Percentiles rank a stretch among this genome's conserved stretches.
Conservation (phyloP, 1,284 basidiomycete species). For the Veloboletus limbatus region DNA sequence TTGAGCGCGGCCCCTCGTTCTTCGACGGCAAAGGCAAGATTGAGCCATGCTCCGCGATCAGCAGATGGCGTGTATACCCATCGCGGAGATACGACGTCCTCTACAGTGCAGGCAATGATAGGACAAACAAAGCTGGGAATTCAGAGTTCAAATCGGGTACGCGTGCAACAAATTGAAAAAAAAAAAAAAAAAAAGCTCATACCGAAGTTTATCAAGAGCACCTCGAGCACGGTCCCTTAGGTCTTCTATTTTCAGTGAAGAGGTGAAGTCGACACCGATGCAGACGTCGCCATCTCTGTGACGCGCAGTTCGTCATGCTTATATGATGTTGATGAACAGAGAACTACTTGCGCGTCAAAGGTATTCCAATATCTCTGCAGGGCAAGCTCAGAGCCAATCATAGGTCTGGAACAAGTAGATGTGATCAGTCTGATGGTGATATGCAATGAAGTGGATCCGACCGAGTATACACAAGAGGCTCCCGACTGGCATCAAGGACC, state of each 20-base stretch:
- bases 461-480: slow-evolving; percentile 20
- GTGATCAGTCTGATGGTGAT: neutral
- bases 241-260: slow-evolving; percentile 5
- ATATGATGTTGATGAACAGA: neutral
- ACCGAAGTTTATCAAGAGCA: slow-evolving; percentile 24
- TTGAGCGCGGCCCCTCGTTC: slow-evolving; percentile 19
- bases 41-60: slow-evolving; percentile 22
- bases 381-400: slow-evolving; percentile 21
- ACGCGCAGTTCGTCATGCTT: neutral
- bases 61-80: slow-evolving; percentile 22
- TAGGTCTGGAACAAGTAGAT: slow-evolving; percentile 1
- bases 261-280: slow-evolving; percentile 17
- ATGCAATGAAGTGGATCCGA: neutral
- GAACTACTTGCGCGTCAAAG: slow-evolving; percentile 15
- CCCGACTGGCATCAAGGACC: slow-evolving; percentile 9
- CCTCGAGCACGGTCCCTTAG: slow-evolving; percentile 11
- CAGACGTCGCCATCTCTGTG: slow-evolving; percentile 16
- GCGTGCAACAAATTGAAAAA: too few species aligned
- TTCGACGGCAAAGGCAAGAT: slow-evolving; percentile 19
- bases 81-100: slow-evolving; percentile 11
- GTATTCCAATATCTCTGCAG: slow-evolving; percentile 16
- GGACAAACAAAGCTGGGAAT: slow-evolving; percentile 20
- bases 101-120: slow-evolving; percentile 18
- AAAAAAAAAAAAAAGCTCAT: neutral
- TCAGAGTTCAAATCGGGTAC: neutral